Evolutionary conservation across 495 filamentous ascomycete genomes (phyloP).

Genomic region (Immersiella caudata): DNA sequence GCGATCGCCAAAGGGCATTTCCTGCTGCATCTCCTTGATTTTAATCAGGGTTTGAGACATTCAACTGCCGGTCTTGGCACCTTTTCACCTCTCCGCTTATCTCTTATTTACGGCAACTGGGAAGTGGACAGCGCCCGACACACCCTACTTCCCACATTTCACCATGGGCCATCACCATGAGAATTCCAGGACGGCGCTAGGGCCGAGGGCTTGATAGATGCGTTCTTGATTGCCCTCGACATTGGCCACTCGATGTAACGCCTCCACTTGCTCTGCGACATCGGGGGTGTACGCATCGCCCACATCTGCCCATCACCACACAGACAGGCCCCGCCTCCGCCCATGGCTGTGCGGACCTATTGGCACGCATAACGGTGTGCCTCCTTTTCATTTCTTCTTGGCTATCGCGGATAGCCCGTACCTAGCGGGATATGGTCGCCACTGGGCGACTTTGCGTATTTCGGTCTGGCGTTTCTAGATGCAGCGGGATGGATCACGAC

Average conservation of each 20-base stretch:
- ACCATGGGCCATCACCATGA: too few species aligned
- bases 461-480: not conserved
- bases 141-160: too few species aligned
- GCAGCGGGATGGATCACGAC: not conserved
- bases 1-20: not conserved
- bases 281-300: not conserved
- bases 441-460: not conserved
- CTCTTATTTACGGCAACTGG: not conserved
- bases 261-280: too few species aligned
- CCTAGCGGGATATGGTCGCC: not conserved
- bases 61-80: conserved; percentile 24
- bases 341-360: not conserved
- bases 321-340: not conserved
- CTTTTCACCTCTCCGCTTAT: not conserved
- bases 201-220: too few species aligned
- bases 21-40: not conserved
- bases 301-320: not conserved
- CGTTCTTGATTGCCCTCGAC: too few species aligned
- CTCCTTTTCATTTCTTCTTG: not conserved
- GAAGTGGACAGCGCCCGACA: too few species aligned
- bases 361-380: not conserved
- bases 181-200: too few species aligned
- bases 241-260: too few species aligned
- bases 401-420: not conserved
- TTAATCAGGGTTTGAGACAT: conserved; percentile 22